Evolutionary conservation across 2,329 filamentous ascomycete genomes (phyloP).

Genomic region (Lithohypha guttulata): DNA sequence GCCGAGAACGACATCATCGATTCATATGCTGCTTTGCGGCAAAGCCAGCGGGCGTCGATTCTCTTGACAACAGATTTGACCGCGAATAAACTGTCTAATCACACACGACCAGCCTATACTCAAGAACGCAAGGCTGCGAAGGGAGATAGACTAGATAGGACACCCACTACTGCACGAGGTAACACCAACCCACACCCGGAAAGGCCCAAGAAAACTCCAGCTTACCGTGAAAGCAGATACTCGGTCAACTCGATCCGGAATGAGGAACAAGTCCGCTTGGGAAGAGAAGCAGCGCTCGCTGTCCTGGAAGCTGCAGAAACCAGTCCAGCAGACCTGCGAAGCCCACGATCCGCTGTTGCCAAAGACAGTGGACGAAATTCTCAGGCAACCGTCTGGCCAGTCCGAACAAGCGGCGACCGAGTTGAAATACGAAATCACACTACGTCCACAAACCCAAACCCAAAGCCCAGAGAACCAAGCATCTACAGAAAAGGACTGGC

Average conservation of each 20-base stretch:
- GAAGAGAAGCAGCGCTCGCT: not conserved
- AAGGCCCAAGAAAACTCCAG: not conserved
- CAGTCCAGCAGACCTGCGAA: too few species aligned
- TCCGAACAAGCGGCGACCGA: too few species aligned
- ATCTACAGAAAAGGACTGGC: too few species aligned
- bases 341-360: not conserved
- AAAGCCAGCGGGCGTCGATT: not conserved
- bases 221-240: slow-evolving; percentile 8
- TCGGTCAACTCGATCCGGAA: slow-evolving; percentile 4
- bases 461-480: too few species aligned
- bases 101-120: too few species aligned
- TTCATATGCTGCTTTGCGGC: slow-evolving; percentile 2
- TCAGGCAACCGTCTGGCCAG: not conserved
- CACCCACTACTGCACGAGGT: not conserved
- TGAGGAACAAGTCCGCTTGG: not conserved
- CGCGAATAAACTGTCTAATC: not conserved
- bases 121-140: too few species aligned
- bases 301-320: not conserved
- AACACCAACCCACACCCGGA: not conserved
- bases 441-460: too few species aligned
- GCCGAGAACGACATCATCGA: slow-evolving; percentile 8
- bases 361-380: not conserved
- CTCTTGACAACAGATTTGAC: not conserved
- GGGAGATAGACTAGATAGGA: too few species aligned
- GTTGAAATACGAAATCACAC: too few species aligned